Base-by-base conservation (phyloP, 176 grass and related monocot species). In the Areca catechu region DNA sequence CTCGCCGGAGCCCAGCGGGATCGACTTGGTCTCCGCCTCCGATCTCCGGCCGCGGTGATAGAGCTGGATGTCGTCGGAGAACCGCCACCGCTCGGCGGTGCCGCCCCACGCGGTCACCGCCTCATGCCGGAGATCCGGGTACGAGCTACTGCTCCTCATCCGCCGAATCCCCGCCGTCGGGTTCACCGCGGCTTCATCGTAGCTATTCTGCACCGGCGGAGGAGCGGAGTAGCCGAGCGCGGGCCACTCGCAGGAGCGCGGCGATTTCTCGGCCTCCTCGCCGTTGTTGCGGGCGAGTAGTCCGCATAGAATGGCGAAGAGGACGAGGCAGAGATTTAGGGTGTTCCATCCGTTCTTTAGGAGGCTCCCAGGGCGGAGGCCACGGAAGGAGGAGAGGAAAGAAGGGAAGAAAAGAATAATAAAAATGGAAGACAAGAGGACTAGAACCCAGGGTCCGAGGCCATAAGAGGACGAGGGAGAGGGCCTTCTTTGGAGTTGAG, bases 91-190 rank as follows among this genome's bases (percentile, higher is more conserved):
- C 50, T 53, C 25, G 19, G 60, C 63, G 20, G 58, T 50, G 29
- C 61, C 75, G 3, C 73, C 70, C 87, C 78, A 91, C 4, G 71
- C 69, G 24, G 66, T 77, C 56, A 78, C 72, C 63, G 56, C 79
- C 6, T 85, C 86, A 0, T 50, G 68, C 67, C 87, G 67, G 22
- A 91, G 84, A 76, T 98, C 84, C 25, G 81, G 88, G 79, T 89
- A 93, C 5, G 88, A 98, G 74, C 81, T 85, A 72, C 73, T 93
- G 81, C 81, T 93, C 72, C 83, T 71, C 81, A 88, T 75, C 76
- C 79, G 84, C n/a, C 84, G 70, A 51, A 93, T 80, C 58, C 71
- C 77, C 10, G n/a, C 30, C 22, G 21, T 58, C 53, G 67, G 6
- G 0, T 63, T 21, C 19, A 28, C 20, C 55, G 18, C 52, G 59